phyloP scores from a whole-genome alignment of 2,329 filamentous ascomycete genomes.

The Alternaria sp. region DNA sequence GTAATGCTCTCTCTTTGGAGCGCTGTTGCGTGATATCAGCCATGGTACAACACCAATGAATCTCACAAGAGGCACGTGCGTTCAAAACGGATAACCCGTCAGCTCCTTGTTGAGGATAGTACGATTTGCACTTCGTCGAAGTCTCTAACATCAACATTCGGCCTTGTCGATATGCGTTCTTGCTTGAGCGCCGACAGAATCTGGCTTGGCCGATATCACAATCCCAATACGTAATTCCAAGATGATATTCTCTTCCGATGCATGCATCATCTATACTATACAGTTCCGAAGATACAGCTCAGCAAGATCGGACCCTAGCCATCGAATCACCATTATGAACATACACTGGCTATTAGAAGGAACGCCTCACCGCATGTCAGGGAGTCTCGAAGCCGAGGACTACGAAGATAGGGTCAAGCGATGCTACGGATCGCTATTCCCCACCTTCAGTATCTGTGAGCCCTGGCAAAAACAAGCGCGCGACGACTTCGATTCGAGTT shows the following conservation, averaged over 20 bases:
- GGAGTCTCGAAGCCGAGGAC: background rate
- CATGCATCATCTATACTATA: background rate
- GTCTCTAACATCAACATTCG: background rate
- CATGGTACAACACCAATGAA: background rate
- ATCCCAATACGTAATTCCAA: background rate
- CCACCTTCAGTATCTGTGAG: background rate
- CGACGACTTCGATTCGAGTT: background rate
- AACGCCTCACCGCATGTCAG: background rate
- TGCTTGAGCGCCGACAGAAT: background rate
- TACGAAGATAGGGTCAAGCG: background rate
- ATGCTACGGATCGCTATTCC: background rate
- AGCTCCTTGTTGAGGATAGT: no score
- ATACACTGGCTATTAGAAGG: background rate
- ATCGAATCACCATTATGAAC: no score
- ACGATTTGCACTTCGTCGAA: background rate
- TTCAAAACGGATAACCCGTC: background rate
- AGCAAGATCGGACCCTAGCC: no score
- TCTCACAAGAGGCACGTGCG: background rate
- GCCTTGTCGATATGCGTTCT: background rate
- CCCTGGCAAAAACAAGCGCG: background rate
- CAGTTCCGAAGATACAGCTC: background rate
- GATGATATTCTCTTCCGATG: no score
- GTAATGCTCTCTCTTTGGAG: background rate
- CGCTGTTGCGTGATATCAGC: background rate
- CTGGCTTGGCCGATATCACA: background rate